Conservation (phyloP, 1,284 basidiomycete genomes). For the Xerocomus minutiporus region DNA sequence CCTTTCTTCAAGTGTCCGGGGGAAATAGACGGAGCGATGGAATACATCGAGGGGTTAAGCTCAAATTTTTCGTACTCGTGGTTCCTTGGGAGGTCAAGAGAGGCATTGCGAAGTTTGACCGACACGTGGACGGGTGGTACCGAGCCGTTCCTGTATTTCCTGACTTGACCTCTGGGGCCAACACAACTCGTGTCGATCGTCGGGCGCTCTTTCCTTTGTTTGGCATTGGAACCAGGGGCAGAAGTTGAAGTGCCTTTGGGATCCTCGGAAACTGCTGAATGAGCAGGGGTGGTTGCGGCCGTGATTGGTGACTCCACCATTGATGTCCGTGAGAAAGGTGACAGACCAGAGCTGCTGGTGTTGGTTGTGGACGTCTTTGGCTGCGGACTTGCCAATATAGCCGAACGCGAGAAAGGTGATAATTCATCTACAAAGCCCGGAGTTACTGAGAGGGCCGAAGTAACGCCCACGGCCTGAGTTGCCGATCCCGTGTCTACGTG, state of each 20-base stretch:
- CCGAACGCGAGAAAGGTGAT: slow-evolving; percentile 22
- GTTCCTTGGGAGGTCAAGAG: slow-evolving; percentile 27
- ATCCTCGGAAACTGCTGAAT: slow-evolving; percentile 21
- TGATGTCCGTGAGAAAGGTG: slow-evolving; percentile 29
- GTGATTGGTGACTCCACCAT: slow-evolving; percentile 27
- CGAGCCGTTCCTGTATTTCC: slow-evolving; percentile 30
- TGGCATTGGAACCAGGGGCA: slow-evolving; percentile 16
- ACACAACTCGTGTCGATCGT: slow-evolving; percentile 32
- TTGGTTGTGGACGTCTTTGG: slow-evolving; percentile 25
- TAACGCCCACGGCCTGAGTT: slow-evolving; percentile 20
- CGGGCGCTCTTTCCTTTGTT: slow-evolving; percentile 29
- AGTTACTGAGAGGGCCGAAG: slow-evolving; percentile 12
- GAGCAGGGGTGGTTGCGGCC: slow-evolving; percentile 26
- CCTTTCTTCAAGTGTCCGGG: slow-evolving; percentile 22
- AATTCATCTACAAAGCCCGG: slow-evolving; percentile 20
- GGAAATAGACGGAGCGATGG: slow-evolving; percentile 29
- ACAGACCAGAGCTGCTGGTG: slow-evolving; percentile 23
- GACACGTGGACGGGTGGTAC: slow-evolving; percentile 30
- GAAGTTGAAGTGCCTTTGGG: slow-evolving; percentile 14
- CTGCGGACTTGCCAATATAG: slow-evolving; percentile 21
- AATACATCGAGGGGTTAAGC: slow-evolving; percentile 30
- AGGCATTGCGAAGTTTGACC: slow-evolving; percentile 28
- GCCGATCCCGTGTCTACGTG: slow-evolving; percentile 29
- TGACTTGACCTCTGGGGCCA: slow-evolving; percentile 30
- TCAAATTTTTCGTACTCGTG: slow-evolving; percentile 26